Conservation (phyloP, 192 early-diverging fungal species). For the Entophlyctis helioformis region DNA sequence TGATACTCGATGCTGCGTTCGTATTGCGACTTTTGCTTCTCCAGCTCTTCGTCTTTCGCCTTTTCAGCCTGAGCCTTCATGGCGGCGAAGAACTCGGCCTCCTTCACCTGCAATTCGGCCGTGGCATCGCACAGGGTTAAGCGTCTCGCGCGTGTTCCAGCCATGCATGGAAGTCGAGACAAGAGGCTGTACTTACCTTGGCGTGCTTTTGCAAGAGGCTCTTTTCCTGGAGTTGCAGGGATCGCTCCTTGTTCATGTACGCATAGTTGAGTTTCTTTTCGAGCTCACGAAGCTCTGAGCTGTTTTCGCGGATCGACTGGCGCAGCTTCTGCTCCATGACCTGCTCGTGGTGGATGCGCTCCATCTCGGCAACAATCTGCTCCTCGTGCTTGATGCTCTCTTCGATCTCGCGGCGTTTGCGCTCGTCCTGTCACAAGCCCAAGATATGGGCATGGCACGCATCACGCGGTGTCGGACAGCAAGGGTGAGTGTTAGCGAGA, state of each 20-base stretch:
- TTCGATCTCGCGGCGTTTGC: slow-evolving; percentile 13
- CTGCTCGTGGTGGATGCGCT: slow-evolving; percentile 16
- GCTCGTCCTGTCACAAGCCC: slow-evolving; percentile 10
- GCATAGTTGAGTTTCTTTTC: slow-evolving; percentile 52
- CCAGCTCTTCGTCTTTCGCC: slow-evolving; percentile 23
- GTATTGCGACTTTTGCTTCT: slow-evolving; percentile 19
- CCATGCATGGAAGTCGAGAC: background rate
- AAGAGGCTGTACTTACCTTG: slow-evolving; percentile 2
- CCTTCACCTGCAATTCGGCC: slow-evolving; percentile 10
- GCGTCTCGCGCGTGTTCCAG: too few relatives aligned
- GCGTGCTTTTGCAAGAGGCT: slow-evolving; percentile 13
- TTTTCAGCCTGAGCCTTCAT: slow-evolving; percentile 25
- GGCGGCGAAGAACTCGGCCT: slow-evolving; percentile 17
- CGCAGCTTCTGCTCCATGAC: slow-evolving; percentile 36
- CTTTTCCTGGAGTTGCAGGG: slow-evolving; percentile 41
- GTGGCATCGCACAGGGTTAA: too few relatives aligned
- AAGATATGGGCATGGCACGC: background rate
- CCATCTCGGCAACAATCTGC: slow-evolving; percentile 17
- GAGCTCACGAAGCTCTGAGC: slow-evolving; percentile 38
- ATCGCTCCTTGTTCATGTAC: slow-evolving; percentile 50
- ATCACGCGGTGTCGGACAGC: background rate
- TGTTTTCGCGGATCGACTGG: slow-evolving; percentile 41
- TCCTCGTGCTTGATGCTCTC: slow-evolving; percentile 15
- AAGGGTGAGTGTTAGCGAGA: background rate
- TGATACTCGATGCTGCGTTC: slow-evolving; percentile 30